These are phyloP conservation scores for Vachellia pachyceras DNA, from an alignment of 306 rosid genomes.

Conservation along the genomic window DNA sequence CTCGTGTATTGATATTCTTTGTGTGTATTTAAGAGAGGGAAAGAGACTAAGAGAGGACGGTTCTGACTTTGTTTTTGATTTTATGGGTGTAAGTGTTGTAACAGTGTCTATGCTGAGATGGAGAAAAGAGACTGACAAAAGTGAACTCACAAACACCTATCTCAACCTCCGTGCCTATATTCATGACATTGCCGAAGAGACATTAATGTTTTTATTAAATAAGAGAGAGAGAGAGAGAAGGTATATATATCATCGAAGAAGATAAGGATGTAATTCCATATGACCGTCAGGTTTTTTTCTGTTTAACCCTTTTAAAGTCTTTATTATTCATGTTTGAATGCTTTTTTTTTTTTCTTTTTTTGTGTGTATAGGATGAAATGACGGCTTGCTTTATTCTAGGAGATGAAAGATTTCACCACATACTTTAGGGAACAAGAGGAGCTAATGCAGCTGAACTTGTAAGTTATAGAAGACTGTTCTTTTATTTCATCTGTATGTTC, in stretches of 20 bases:
- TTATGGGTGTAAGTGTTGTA: slow-evolving; percentile 36
- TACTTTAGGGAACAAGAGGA: slow-evolving; percentile 18
- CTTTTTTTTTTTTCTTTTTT: not conserved
- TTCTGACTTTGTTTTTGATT: slow-evolving; percentile 51
- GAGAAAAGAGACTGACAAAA: slow-evolving; percentile 54
- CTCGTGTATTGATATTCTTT: slow-evolving; percentile 44
- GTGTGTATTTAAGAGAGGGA: slow-evolving; percentile 42
- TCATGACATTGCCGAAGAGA: slow-evolving; percentile 3
- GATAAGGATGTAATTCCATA: slow-evolving; percentile 35
- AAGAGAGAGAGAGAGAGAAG: slow-evolving; percentile 10
- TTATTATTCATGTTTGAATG: not conserved
- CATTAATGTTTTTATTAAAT: slow-evolving; percentile 6
- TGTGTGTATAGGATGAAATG: slow-evolving; percentile 1
- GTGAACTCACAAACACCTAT: slow-evolving; percentile 44
- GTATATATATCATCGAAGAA: slow-evolving; percentile 31
- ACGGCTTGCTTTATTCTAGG: slow-evolving; percentile 7
- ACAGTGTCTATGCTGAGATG: slow-evolving; percentile 47
- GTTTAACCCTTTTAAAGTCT: not conserved
- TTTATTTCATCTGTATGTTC: not conserved
- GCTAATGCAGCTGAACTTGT: slow-evolving; percentile 16
- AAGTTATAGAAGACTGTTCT: not conserved
- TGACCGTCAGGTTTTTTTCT: not conserved
- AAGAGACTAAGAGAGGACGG: slow-evolving; percentile 19
- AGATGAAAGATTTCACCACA: not conserved
- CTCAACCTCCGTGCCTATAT: slow-evolving; percentile 38